phyloP scores from a whole-genome alignment of 139 green algal genomes.

The Chlorella sp. region DNA sequence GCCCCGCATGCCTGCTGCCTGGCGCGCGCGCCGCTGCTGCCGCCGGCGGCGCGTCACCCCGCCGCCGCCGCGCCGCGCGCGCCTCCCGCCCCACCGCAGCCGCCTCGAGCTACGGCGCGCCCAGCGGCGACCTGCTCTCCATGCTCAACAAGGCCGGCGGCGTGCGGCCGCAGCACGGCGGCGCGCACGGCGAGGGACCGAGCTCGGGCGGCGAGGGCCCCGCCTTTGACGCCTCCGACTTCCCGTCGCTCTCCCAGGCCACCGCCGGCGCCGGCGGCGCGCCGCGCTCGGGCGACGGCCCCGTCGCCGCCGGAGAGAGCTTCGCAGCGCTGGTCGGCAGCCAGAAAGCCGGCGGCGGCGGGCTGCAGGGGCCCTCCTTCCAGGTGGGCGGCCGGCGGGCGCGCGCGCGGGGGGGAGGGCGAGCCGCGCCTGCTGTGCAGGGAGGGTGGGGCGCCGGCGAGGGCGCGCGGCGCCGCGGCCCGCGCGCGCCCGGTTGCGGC shows the following conservation, averaged over 20 bases:
- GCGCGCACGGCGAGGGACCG: background rate
- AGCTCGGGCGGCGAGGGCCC: conserved; percentile 27
- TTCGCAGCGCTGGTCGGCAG: conserved; percentile 41
- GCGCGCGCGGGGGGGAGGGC: conserved; percentile 22
- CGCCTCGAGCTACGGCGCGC: conserved; percentile 2
- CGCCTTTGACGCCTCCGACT: conserved; percentile 63
- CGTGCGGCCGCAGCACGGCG: conserved; percentile 23
- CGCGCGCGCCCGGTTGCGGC: no score
- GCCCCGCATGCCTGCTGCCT: background rate
- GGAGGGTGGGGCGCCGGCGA: no score
- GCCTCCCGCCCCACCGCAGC: background rate
- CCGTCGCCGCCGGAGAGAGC: conserved; percentile 21
- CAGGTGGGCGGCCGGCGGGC: conserved; percentile 14
- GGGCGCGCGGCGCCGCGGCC: no score
- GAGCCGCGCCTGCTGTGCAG: no score
- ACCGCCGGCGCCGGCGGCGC: background rate
- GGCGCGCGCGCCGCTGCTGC: no score
- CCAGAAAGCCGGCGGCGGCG: conserved; percentile 26
- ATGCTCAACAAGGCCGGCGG: conserved; percentile 51
- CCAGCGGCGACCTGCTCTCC: conserved; percentile 52
- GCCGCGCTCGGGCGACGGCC: conserved; percentile 14
- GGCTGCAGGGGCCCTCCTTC: no score
- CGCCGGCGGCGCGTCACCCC: no score
- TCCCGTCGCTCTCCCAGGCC: conserved; percentile 50
- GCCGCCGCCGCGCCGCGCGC: no score